Conservation (phyloP, 2,329 filamentous ascomycete genomes). For the Lachnellula hyalina region DNA sequence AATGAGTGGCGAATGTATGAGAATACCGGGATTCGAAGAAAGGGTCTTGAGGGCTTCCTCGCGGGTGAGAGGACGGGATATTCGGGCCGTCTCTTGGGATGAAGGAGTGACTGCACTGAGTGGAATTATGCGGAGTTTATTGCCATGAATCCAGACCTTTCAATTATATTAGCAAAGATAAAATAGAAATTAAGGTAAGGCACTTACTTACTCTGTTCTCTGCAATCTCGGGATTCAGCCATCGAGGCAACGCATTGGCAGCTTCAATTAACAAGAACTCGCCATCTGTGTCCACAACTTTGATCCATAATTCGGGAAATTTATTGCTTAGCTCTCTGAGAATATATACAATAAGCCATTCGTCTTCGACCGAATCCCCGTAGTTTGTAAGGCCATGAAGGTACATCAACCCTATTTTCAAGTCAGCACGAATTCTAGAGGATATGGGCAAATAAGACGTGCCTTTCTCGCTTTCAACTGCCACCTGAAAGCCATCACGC, state of each 20-base stretch:
- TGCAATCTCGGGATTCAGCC: conserved; percentile 88
- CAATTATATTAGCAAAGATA: conserved; percentile 12
- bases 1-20: conserved; percentile 68
- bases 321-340: conserved; percentile 73
- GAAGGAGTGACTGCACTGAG: conserved; percentile 35
- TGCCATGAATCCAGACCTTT: conserved; percentile 77
- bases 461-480: conserved; percentile 55
- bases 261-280: conserved; percentile 95
- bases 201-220: conserved; percentile 58
- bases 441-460: conserved; percentile 21
- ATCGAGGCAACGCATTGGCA: conserved; percentile 77
- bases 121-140: conserved; percentile 70
- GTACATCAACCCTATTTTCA: conserved; percentile 45
- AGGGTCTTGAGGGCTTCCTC: conserved; percentile 60
- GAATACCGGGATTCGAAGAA: conserved; percentile 45
- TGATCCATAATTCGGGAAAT: conserved; percentile 72
- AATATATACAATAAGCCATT: conserved; percentile 93
- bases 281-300: conserved; percentile 81
- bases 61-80: conserved; percentile 50
- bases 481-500: conserved; percentile 67
- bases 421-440: conserved; percentile 1
- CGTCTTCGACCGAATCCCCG: conserved; percentile 91
- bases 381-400: conserved; percentile 78
- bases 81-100: conserved; percentile 33
- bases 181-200: neutral